Conservation (phyloP, 2,329 filamentous ascomycete genomes). For the Thelonectria olida region DNA sequence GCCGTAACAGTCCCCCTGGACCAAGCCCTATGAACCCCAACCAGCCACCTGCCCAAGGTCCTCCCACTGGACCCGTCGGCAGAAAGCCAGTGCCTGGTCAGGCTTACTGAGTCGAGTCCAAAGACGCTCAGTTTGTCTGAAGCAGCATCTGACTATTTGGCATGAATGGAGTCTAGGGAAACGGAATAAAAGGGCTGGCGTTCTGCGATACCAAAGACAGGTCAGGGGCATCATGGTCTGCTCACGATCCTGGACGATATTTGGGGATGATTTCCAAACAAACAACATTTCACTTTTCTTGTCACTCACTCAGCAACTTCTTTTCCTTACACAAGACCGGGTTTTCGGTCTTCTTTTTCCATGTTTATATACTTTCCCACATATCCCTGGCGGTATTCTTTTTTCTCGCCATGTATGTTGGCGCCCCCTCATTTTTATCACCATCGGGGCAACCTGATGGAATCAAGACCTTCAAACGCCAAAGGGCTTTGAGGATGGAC, state of each 20-base stretch:
- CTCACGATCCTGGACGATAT: conserved; percentile 35
- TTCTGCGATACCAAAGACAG: conserved; percentile 40
- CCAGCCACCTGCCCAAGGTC: conserved; percentile 43
- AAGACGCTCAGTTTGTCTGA: conserved; percentile 15
- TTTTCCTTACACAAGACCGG: conserved; percentile 27
- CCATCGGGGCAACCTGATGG: conserved; percentile 25
- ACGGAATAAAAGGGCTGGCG: conserved; percentile 42
- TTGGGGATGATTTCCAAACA: conserved; percentile 35
- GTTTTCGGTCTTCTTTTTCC: conserved; percentile 25
- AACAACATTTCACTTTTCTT: conserved; percentile 32
- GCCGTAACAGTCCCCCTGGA: conserved; percentile 53
- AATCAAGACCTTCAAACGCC: conserved; percentile 9
- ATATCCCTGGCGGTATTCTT: conserved; percentile 30
- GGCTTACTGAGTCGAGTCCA: conserved; percentile 50
- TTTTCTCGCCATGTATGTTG: conserved; percentile 24
- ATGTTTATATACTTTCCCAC: conserved; percentile 38
- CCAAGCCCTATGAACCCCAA: conserved; percentile 58
- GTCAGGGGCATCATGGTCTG: conserved; percentile 34
- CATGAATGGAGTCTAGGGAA: conserved; percentile 30
- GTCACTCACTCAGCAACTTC: conserved; percentile 34
- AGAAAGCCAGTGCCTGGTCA: conserved; percentile 67
- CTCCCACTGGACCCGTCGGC: conserved; percentile 54
- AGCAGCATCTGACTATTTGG: conserved; percentile 24
- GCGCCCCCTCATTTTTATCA: conserved; percentile 24
- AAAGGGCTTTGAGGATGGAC: conserved; percentile 19